Base-by-base conservation (phyloP, 164 flowering plant species). In the Cinnamomum micranthum region DNA sequence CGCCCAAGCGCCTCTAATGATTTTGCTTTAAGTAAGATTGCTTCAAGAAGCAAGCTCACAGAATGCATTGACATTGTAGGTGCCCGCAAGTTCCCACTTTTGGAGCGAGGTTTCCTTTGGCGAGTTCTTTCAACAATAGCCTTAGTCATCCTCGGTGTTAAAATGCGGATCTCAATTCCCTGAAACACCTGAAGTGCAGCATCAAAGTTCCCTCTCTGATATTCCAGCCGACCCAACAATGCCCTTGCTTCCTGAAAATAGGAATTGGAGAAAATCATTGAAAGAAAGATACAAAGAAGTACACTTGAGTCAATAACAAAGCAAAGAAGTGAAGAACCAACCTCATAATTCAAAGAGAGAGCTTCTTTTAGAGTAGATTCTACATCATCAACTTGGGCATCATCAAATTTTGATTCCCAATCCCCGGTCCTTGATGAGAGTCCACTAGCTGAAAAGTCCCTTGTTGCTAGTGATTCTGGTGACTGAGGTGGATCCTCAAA, bases 161-260 rank as follows among this genome's bases (percentile, higher is more conserved):
- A 82, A 73, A 81, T 77, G 33, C 78, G 84, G 50, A 91, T 83
- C 70, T 93, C 97, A 76, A 95, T 95, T 68, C 99, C 99, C 33
- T 92, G 95, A 81, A 93, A 93, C 60, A 95, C 98, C 80, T 95
- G 99, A 85, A 95, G 89, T n/a, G 97, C 93, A 33, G 94, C 95
- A 81, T 88, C 91, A 70, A 79, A 86, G 65, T 92, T 91, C 71
- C 97, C 94, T 76, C 89, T 87, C 80, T 91, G 95, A 77, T 81
- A 92, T 76, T 92, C 97, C 51, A 92, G 84, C 81, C 97, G 85
- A 69, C 97, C 97, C 86, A 92, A 71, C 84, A 92, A 83, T 19
- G 97, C 97, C 82, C 99, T 84, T 25, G 99, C 99, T 91, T 95
- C 99, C 99, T 95, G 82, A 31, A 68, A 50, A 6, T 71, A 75